Conservation (phyloP, 75 land plant species). For the Cupressus sempervirens region DNA sequence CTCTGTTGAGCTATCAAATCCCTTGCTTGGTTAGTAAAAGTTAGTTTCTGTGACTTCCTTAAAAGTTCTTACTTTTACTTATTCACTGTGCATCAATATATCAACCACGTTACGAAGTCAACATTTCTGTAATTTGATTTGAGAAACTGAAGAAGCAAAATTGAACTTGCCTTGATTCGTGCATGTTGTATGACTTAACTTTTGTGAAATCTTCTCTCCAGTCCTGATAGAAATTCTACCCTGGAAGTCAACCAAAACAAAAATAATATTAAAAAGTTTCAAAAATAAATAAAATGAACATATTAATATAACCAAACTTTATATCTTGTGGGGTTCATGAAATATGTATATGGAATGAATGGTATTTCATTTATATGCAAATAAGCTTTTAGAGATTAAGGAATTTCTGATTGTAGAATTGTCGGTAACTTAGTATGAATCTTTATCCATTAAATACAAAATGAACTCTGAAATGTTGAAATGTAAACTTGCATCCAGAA, state of each 20-base stretch:
- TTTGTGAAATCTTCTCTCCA: neutral
- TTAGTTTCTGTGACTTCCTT: neutral
- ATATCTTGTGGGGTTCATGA: neutral
- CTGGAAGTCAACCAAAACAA: neutral
- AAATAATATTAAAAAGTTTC: neutral
- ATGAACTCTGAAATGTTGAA: conserved; percentile 1
- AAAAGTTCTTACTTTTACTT: neutral
- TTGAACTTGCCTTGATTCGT: conserved; percentile 3
- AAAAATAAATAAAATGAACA: neutral
- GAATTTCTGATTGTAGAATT: neutral
- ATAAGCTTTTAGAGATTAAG: neutral
- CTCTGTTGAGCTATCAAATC: neutral
- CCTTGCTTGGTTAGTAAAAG: neutral
- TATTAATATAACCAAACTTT: neutral
- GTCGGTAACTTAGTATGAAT: neutral
- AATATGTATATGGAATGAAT: neutral
- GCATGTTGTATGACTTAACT: neutral
- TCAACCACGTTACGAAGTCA: neutral
- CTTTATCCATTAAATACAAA: neutral
- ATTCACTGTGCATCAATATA: conserved; percentile 2
- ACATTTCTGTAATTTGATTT: neutral
- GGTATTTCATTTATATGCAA: neutral
- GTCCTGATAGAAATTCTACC: neutral
- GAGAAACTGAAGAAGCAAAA: neutral
- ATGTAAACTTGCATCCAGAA: neutral